phyloP scores from a whole-genome alignment of 2,329 filamentous ascomycete species.

The Aspergillus piperis region DNA sequence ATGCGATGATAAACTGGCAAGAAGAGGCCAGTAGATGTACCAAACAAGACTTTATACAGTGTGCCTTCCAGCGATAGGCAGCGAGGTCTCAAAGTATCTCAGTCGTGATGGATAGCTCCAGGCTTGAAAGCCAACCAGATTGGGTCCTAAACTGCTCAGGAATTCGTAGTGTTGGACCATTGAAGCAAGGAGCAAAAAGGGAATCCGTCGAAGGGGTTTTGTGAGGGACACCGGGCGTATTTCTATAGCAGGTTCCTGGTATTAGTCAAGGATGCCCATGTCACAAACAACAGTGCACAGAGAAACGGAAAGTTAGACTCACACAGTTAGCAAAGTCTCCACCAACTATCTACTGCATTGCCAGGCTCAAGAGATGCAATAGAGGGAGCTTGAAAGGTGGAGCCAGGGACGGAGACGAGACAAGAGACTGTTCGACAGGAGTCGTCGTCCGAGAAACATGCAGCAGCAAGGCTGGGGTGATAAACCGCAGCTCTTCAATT shows the following conservation, averaged over 20 bases:
- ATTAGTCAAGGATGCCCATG: conserved; percentile 12
- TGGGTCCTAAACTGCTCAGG: background rate
- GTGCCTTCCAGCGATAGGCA: background rate
- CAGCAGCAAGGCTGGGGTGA: conserved; percentile 25
- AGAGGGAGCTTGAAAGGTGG: conserved; percentile 20
- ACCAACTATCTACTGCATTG: conserved; percentile 25
- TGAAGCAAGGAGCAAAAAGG: conserved; percentile 19
- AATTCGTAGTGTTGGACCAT: conserved; percentile 10
- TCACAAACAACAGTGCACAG: conserved; percentile 4
- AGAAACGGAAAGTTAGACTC: conserved; percentile 20
- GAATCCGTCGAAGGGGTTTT: conserved; percentile 9
- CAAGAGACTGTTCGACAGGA: conserved; percentile 28
- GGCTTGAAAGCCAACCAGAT: conserved; percentile 5
- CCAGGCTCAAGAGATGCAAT: conserved; percentile 13
- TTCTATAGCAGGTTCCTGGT: conserved; percentile 12
- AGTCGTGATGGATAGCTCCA: conserved; percentile 5
- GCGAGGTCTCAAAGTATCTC: background rate
- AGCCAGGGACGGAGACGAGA: conserved; percentile 25
- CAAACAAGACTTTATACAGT: background rate
- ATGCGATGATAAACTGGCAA: background rate
- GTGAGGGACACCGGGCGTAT: conserved; percentile 13
- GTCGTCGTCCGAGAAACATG: conserved; percentile 40
- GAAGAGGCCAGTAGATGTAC: background rate
- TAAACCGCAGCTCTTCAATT: conserved; percentile 25
- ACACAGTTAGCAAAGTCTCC: conserved; percentile 30